A percentile compares a stretch with the other conserved stretches of the same genome.
Conservation (phyloP, 1,284 basidiomycete species). For the Pseudozyma sp. region DNA sequence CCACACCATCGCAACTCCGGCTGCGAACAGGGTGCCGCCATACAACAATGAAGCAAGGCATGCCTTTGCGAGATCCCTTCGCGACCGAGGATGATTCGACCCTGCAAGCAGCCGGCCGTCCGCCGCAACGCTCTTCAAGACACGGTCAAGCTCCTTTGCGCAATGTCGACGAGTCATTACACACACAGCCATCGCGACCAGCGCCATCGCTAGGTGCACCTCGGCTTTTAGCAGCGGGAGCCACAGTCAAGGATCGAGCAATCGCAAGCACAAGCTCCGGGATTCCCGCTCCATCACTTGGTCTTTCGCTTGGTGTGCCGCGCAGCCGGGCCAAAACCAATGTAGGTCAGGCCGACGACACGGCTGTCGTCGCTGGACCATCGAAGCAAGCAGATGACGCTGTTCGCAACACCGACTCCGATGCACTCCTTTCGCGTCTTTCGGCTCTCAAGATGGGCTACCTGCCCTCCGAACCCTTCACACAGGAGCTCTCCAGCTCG, state of each 20-base stretch:
- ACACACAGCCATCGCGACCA: not conserved
- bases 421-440: slow-evolving; percentile 80
- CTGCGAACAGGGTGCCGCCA: not conserved
- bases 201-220: slow-evolving; percentile 5
- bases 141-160: slow-evolving; percentile 3
- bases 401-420: slow-evolving; percentile 78
- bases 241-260: not conserved
- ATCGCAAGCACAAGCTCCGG: not conserved
- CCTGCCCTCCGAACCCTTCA: slow-evolving; percentile 40
- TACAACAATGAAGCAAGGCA: slow-evolving; percentile 9
- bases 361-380: not conserved
- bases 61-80: slow-evolving; percentile 19
- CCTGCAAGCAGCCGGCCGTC: slow-evolving; percentile 6
- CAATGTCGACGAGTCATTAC: not conserved
- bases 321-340: slow-evolving; percentile 8
- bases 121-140: slow-evolving; percentile 12
- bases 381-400: slow-evolving; percentile 72
- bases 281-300: slow-evolving; percentile 12
- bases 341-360: not conserved
- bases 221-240: not conserved
- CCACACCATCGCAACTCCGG: not conserved
- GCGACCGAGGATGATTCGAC: slow-evolving; percentile 19
- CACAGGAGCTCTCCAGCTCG: slow-evolving; percentile 31
- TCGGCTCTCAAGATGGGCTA: slow-evolving; percentile 69
- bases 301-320: slow-evolving; percentile 37